Conservation (phyloP, 139 green algal species). For the Coccomyxa sp. region DNA sequence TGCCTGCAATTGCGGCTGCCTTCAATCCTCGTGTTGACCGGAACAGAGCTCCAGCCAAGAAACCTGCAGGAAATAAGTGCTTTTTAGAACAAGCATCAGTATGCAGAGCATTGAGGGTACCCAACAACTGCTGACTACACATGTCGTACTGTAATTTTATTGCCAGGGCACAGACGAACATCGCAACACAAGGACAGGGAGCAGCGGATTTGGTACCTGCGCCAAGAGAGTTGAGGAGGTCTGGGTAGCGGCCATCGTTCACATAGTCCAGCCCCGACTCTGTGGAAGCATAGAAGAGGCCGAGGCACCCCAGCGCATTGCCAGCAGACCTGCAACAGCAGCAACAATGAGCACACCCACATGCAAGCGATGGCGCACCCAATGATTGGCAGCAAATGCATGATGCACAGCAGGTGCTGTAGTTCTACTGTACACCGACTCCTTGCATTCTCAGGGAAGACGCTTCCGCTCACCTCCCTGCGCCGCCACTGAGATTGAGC, state of each 20-base stretch:
- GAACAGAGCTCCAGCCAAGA: constrained; percentile 65
- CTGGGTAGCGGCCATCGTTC: constrained; percentile 54
- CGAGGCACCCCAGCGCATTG: constrained; percentile 72
- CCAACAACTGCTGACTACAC: too few species aligned
- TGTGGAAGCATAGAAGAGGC: constrained; percentile 66
- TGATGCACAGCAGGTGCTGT: too few species aligned
- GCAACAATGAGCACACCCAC: too few species aligned
- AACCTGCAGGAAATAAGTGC: too few species aligned
- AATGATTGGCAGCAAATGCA: too few species aligned
- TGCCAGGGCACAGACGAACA: background rate
- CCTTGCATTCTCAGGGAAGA: too few species aligned
- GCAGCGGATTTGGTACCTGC: constrained; percentile 38
- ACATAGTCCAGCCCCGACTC: constrained; percentile 56
- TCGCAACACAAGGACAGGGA: background rate
- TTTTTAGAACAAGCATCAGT: too few species aligned
- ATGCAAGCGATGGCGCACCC: too few species aligned
- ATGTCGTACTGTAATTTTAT: background rate
- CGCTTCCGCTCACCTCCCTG: constrained; percentile 34
- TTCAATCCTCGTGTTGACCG: constrained; percentile 61
- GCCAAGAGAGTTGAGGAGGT: constrained; percentile 47
- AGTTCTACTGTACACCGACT: too few species aligned
- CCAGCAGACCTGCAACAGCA: too few species aligned
- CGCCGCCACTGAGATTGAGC: constrained; percentile 66
- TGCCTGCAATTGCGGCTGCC: constrained; percentile 58
- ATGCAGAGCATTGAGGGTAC: too few species aligned